A percentile compares a stretch with the other conserved stretches of the same genome.
Conservation (phyloP, 2,329 filamentous ascomycete species). For the Colletotrichum kahawae region DNA sequence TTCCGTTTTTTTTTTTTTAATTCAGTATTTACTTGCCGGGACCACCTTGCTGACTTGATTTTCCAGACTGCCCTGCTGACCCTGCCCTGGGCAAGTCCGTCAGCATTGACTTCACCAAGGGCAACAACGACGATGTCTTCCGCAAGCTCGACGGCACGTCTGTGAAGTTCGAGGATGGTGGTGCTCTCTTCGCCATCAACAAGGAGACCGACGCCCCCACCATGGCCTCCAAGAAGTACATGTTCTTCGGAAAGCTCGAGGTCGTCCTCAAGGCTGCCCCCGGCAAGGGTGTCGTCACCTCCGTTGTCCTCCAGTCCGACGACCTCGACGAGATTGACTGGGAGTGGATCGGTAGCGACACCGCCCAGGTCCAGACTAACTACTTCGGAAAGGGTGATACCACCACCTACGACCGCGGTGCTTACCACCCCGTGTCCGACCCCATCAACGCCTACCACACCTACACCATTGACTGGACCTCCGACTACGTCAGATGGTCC, state of each 20-base stretch:
- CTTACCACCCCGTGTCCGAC: constrained; percentile 61
- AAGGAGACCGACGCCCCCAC: constrained; percentile 71
- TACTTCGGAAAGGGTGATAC: constrained; percentile 81
- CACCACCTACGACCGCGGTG: constrained; percentile 72
- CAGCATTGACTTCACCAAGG: constrained; percentile 77
- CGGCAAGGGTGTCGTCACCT: constrained; percentile 87
- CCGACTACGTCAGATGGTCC: constrained; percentile 66
- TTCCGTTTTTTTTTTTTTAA: background rate
- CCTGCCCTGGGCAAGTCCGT: constrained; percentile 72
- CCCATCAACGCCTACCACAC: constrained; percentile 65
- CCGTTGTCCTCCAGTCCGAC: constrained; percentile 87
- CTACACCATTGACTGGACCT: constrained; percentile 73
- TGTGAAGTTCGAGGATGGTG: constrained; percentile 49
- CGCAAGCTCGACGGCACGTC: constrained; percentile 49
- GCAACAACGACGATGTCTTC: constrained; percentile 67
- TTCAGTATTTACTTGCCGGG: background rate
- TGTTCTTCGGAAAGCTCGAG: constrained; percentile 94
- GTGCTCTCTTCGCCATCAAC: constrained; percentile 70
- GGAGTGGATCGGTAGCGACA: constrained; percentile 87
- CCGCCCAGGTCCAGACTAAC: constrained; percentile 81
- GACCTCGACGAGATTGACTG: constrained; percentile 94
- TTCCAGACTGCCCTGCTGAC: constrained; percentile 70
- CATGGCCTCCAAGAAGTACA: constrained; percentile 82
- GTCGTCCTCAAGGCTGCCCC: constrained; percentile 79
- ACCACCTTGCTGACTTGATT: constrained; percentile 25